Conservation (phyloP, 2,329 filamentous ascomycete species). For the Paracamarosporium sp. region DNA sequence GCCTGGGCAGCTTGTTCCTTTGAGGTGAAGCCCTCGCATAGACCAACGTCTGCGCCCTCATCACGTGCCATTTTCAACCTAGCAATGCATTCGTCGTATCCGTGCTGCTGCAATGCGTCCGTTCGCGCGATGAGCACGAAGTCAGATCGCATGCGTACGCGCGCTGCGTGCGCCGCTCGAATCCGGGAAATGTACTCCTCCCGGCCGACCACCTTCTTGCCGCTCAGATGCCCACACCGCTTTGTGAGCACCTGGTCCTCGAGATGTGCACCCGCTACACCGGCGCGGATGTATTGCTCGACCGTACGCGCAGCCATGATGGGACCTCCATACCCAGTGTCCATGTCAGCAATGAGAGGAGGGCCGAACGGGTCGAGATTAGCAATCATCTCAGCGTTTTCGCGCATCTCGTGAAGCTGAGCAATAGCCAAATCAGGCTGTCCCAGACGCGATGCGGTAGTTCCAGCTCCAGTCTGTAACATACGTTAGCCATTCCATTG, state of each 20-base stretch:
- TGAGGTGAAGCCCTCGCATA: slow-evolving; percentile 62
- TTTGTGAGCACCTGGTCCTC: slow-evolving; percentile 68
- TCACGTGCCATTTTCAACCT: slow-evolving; percentile 54
- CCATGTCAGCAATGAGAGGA: slow-evolving; percentile 56
- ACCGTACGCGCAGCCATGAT: slow-evolving; percentile 55
- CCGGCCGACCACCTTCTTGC: slow-evolving; percentile 62
- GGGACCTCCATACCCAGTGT: slow-evolving; percentile 58
- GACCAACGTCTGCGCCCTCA: slow-evolving; percentile 58
- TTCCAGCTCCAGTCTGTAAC: slow-evolving; percentile 13
- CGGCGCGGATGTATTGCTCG: slow-evolving; percentile 55
- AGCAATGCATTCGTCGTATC: slow-evolving; percentile 61
- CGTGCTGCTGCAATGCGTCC: slow-evolving; percentile 62
- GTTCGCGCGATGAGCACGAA: slow-evolving; percentile 69
- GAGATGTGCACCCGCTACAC: slow-evolving; percentile 64
- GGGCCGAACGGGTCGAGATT: slow-evolving; percentile 57
- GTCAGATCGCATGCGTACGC: slow-evolving; percentile 56
- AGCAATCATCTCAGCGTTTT: slow-evolving; percentile 68
- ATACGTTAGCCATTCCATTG: not conserved
- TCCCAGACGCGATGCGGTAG: slow-evolving; percentile 60
- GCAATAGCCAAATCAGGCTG: slow-evolving; percentile 66
- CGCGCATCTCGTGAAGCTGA: slow-evolving; percentile 65
- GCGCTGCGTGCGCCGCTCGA: slow-evolving; percentile 58
- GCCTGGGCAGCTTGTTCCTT: slow-evolving; percentile 56
- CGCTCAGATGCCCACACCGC: slow-evolving; percentile 66
- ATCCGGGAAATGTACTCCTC: slow-evolving; percentile 61